Base-by-base conservation (phyloP, 768 basidiomycete genomes). In the Inosperma sp. region DNA sequence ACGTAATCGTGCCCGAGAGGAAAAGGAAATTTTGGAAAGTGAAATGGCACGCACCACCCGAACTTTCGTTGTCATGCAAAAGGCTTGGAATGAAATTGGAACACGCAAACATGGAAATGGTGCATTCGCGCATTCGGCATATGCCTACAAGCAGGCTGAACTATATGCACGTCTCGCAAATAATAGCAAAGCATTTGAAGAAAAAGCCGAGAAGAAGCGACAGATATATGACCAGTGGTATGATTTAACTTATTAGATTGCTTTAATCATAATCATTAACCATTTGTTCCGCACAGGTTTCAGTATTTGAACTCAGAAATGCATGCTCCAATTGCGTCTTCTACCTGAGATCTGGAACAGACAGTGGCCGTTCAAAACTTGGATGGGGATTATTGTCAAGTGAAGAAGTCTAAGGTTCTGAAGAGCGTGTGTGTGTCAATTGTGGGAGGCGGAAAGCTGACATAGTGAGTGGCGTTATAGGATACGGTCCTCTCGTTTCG, bases 361-460 rank as follows among this genome's bases (percentile, higher is more conserved):
- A n/a, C n/a, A n/a, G n/a, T n/a, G n/a, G n/a, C n/a, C n/a, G n/a
- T n/a, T n/a, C n/a, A n/a, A n/a, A n/a, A n/a, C 94, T 44, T 83
- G 92, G 53, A 92, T 98, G 88, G 96, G 96, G 31, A 99, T 93
- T 23, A 95, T 94, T 61, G 93, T 94, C 75, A 79, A 93, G 79
- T 90, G 69, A 98, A 98, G 83, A 93, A 97, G 69, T 98, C 98
- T 79, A 98, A 99, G 79, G 96, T 99, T 65, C 72, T 97, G 75
- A 96, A 99, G 78, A 88, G 87, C 72, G 92, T 99, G 58, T 99
- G 96, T n/a, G n/a, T 77, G 90, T 95, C 59, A 94, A 95, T 66
- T 99, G 96, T 69, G 96, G 96, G 67, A 94, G 89, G 72, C 79
- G 98, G 59, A 97, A 96, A 78, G 91, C 89, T 56, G 92, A 97